These are phyloP conservation scores for Spiromastix sp. DNA, from an alignment of 2,329 filamentous ascomycete genomes.

Conservation along the genomic window DNA sequence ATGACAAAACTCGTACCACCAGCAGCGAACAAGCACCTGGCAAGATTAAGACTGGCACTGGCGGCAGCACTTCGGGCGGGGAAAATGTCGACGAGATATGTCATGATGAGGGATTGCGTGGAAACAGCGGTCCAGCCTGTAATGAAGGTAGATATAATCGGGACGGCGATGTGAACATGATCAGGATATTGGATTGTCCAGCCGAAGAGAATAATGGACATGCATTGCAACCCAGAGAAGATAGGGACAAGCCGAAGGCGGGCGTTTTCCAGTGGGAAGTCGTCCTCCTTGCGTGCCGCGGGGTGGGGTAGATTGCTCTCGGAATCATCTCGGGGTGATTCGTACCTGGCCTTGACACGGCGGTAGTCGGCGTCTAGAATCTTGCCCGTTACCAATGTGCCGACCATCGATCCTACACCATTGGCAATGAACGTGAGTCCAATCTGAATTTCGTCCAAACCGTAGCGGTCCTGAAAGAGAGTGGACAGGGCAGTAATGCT, in stretches of 20 bases:
- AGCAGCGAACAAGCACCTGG: slow-evolving; percentile 42
- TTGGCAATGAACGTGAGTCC: slow-evolving; percentile 46
- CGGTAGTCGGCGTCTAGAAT: slow-evolving; percentile 44
- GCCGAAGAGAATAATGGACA: slow-evolving; percentile 43
- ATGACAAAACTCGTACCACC: slow-evolving; percentile 41
- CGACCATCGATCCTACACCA: slow-evolving; percentile 44
- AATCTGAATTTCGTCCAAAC: slow-evolving; percentile 34
- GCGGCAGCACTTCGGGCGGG: slow-evolving; percentile 40
- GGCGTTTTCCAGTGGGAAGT: slow-evolving; percentile 42
- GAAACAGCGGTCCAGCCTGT: slow-evolving; percentile 44
- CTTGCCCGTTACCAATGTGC: slow-evolving; percentile 42
- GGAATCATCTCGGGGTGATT: slow-evolving; percentile 6
- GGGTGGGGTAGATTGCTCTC: no score
- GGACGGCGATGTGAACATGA: slow-evolving; percentile 38
- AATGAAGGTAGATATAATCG: slow-evolving; percentile 43
- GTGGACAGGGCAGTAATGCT: slow-evolving; percentile 44
- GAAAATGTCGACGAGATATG: slow-evolving; percentile 46
- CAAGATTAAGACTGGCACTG: slow-evolving; percentile 44
- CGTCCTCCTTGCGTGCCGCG: slow-evolving; percentile 9
- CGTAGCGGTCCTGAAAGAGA: slow-evolving; percentile 37
- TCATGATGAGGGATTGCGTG: slow-evolving; percentile 37
- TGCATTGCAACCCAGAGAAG: slow-evolving; percentile 35
- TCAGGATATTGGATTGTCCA: slow-evolving; percentile 45
- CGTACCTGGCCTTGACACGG: slow-evolving; percentile 26
- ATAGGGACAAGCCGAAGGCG: slow-evolving; percentile 40